phyloP scores from a whole-genome alignment of 2,329 filamentous ascomycete species.

The Dendrostoma leiphaemia region DNA sequence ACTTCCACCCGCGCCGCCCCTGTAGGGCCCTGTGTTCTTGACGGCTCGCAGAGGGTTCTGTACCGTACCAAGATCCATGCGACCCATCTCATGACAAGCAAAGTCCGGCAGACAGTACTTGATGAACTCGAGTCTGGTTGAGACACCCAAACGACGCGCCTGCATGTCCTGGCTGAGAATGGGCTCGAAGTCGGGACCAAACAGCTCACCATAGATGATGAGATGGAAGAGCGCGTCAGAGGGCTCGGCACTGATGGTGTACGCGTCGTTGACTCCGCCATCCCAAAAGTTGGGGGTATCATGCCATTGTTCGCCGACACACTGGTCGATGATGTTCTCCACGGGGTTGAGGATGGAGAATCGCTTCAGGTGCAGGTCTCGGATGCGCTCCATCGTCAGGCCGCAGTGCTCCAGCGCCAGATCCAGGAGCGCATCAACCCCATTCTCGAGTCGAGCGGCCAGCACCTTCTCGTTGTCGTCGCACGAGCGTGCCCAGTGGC shows the following conservation, averaged over 20 bases:
- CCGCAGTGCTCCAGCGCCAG: constrained; percentile 28
- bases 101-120: constrained; percentile 15
- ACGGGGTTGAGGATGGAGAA: constrained; percentile 11
- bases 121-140: constrained; percentile 8
- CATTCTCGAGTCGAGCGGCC: constrained; percentile 22
- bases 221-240: constrained; percentile 7
- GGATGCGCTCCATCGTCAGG: constrained; percentile 31
- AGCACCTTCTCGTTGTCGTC: constrained; percentile 23
- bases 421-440: constrained; percentile 30
- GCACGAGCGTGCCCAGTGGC: constrained; percentile 30
- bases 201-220: constrained; percentile 14
- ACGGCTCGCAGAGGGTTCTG: not conserved
- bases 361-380: constrained; percentile 17
- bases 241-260: constrained; percentile 4
- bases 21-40: not conserved
- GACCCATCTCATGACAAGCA: not conserved
- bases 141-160: not conserved
- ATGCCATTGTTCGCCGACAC: constrained; percentile 8
- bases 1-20: not conserved
- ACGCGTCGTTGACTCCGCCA: constrained; percentile 6
- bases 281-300: constrained; percentile 3
- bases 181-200: not conserved
- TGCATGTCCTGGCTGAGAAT: not conserved
- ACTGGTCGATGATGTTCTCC: constrained; percentile 8
- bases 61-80: too few species aligned